A percentile compares a stretch with the other conserved stretches of the same genome.
Evolutionary conservation across 768 basidiomycete species (phyloP).

Genomic region (Mycena kentingensis): DNA sequence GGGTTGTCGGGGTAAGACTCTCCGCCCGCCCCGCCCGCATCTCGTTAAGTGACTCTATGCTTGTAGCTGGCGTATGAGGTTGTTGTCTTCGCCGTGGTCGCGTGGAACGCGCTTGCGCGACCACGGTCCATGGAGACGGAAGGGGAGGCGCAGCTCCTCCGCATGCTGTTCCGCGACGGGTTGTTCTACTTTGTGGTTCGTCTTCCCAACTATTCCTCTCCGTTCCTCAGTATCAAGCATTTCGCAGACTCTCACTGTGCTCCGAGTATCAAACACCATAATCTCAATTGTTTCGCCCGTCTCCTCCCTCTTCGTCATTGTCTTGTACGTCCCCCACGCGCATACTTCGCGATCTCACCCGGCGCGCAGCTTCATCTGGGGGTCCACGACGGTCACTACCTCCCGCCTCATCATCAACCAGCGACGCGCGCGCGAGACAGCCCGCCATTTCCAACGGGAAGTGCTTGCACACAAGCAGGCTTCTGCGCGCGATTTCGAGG

Average conservation of each 20-base stretch:
- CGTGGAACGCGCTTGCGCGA: slow-evolving; percentile 32
- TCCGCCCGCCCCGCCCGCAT: too few relatives aligned
- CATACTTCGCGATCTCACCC: background rate
- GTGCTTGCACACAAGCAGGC: too few relatives aligned
- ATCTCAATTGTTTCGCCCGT: slow-evolving; percentile 9
- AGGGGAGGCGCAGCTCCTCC: background rate
- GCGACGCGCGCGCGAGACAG: slow-evolving; percentile 6
- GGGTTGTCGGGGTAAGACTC: slow-evolving; percentile 33
- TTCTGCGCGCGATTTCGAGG: too few relatives aligned
- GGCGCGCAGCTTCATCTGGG: slow-evolving; percentile 1
- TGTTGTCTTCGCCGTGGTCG: slow-evolving; percentile 30
- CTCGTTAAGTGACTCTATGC: background rate
- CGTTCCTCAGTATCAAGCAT: background rate
- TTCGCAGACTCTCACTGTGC: slow-evolving; percentile 3
- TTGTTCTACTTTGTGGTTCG: slow-evolving; percentile 9
- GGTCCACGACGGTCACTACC: slow-evolving; percentile 2
- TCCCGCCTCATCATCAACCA: slow-evolving; percentile 10
- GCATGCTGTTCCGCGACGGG: slow-evolving; percentile 5
- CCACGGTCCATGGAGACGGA: slow-evolving; percentile 15
- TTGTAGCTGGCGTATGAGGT: slow-evolving; percentile 32
- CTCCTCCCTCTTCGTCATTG: slow-evolving; percentile 6
- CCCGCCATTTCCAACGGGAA: too few relatives aligned
- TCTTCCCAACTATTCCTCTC: background rate
- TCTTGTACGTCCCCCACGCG: slow-evolving; percentile 4
- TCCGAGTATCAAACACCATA: slow-evolving; percentile 8